phyloP scores from a whole-genome alignment of 352 stramenopile genomes.

The Pythium aristosporum region DNA sequence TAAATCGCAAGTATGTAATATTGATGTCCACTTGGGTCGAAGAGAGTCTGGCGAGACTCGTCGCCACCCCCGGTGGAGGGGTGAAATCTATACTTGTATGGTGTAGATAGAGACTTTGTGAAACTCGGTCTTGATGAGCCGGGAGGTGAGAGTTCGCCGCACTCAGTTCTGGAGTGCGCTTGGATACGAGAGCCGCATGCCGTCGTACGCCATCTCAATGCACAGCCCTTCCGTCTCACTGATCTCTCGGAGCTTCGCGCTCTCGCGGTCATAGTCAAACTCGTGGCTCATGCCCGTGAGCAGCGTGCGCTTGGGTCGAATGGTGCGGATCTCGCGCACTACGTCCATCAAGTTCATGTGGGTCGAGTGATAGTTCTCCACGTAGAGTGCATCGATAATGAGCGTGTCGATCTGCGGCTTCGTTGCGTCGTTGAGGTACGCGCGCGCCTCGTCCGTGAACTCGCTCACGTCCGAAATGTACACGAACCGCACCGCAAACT shows the following conservation, averaged over 20 bases:
- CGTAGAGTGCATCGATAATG: conserved; percentile 80
- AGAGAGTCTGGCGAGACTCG: too few relatives aligned
- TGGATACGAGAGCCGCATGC: conserved; percentile 54
- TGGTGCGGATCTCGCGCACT: conserved; percentile 53
- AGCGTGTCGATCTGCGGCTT: conserved; percentile 73
- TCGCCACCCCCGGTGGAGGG: too few relatives aligned
- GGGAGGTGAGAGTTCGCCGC: too few relatives aligned
- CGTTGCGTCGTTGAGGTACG: conserved; percentile 51
- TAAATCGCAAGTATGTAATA: too few relatives aligned
- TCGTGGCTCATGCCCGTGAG: conserved; percentile 87
- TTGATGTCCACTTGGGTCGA: too few relatives aligned
- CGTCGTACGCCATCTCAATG: conserved; percentile 86
- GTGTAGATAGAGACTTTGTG: too few relatives aligned
- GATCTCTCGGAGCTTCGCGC: conserved; percentile 42
- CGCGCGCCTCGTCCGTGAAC: conserved; percentile 55
- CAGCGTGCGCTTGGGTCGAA: conserved; percentile 68
- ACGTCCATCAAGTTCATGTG: conserved; percentile 85
- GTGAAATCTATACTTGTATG: too few relatives aligned
- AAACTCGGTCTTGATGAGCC: too few relatives aligned
- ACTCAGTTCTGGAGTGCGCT: too few relatives aligned
- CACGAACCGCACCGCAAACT: conserved; percentile 67
- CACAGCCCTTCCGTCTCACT: conserved; percentile 51
- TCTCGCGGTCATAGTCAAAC: conserved; percentile 72
- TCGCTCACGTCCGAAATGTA: conserved; percentile 90
- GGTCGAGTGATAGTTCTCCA: conserved; percentile 75